Percentiles rank a stretch among this genome's conserved stretches.
phyloP scores from a whole-genome alignment of 495 filamentous ascomycete genomes.

The Filosporella fistucella region DNA sequence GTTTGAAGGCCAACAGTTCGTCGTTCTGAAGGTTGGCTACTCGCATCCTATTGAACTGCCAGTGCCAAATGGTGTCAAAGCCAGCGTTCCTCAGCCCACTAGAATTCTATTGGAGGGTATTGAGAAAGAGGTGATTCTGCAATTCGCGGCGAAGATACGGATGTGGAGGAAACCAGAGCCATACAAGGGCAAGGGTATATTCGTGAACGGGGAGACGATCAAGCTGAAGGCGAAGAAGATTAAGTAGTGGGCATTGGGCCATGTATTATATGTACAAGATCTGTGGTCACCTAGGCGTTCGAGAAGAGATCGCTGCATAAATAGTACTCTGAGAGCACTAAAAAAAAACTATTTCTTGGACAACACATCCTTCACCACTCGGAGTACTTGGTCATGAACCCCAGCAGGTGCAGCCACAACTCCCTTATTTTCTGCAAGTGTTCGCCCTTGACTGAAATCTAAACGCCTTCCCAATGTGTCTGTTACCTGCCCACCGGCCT shows the following conservation, averaged over 20 bases:
- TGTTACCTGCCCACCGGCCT: conserved; percentile 89
- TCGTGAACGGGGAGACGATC: conserved; percentile 95
- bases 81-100: conserved; percentile 88
- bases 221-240: conserved; percentile 99
- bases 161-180: conserved; percentile 90
- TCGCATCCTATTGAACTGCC: conserved; percentile 90
- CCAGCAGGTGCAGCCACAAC: conserved; percentile 81
- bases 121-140: conserved; percentile 79
- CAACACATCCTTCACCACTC: conserved; percentile 78
- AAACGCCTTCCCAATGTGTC: conserved; percentile 76
- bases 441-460: conserved; percentile 83
- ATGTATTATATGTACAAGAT: conserved; percentile 25
- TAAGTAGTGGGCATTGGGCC: conserved; percentile 55
- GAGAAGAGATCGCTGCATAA: not conserved
- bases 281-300: conserved; percentile 13
- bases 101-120: conserved; percentile 84
- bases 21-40: conserved; percentile 91
- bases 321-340: no score
- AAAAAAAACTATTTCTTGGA: not conserved
- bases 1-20: conserved; percentile 80
- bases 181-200: conserved; percentile 99
- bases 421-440: conserved; percentile 83
- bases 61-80: conserved; percentile 78
- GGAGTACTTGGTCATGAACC: conserved; percentile 71
- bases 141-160: conserved; percentile 84